phyloP scores from a whole-genome alignment of 2,329 filamentous ascomycete genomes.

The Dactylellina cionopaga region DNA sequence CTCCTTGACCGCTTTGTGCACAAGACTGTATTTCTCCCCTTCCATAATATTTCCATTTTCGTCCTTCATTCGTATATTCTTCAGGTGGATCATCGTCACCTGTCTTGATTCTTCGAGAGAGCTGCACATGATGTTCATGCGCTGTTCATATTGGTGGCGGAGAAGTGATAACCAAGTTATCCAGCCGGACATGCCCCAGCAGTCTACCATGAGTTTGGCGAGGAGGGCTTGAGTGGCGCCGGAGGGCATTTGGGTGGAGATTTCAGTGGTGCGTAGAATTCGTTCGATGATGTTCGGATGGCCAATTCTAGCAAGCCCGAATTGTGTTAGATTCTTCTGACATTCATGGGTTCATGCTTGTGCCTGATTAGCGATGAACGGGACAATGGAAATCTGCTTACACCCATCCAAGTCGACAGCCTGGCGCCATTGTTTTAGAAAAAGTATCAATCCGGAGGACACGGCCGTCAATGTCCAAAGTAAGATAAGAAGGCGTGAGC shows the following conservation, averaged over 20 bases:
- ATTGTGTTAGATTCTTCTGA: not conserved
- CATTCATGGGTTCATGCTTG: not conserved
- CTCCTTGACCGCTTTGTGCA: constrained; percentile 43
- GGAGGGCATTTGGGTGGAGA: constrained; percentile 81
- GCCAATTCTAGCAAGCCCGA: constrained; percentile 66
- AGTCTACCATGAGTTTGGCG: constrained; percentile 78
- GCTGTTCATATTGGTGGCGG: constrained; percentile 81
- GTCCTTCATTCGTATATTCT: constrained; percentile 36
- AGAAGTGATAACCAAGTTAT: constrained; percentile 89
- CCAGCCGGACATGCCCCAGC: constrained; percentile 87
- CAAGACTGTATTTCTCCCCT: constrained; percentile 31
- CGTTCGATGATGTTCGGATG: constrained; percentile 82
- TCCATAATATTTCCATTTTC: constrained; percentile 34
- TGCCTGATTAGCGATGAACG: not conserved
- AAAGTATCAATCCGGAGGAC: constrained; percentile 93
- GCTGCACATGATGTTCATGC: constrained; percentile 82
- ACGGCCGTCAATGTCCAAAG: constrained; percentile 82
- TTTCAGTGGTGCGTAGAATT: constrained; percentile 77
- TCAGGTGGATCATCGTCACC: constrained; percentile 42
- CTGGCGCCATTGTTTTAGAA: constrained; percentile 90
- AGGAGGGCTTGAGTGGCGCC: constrained; percentile 90
- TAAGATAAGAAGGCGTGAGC: constrained; percentile 77
- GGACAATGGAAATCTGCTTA: not conserved
- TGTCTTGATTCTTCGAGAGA: constrained; percentile 64
- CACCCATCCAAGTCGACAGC: constrained; percentile 89